Evolutionary conservation across 1,284 basidiomycete genomes (phyloP).

Genomic region (Ceratobasidium sp.): DNA sequence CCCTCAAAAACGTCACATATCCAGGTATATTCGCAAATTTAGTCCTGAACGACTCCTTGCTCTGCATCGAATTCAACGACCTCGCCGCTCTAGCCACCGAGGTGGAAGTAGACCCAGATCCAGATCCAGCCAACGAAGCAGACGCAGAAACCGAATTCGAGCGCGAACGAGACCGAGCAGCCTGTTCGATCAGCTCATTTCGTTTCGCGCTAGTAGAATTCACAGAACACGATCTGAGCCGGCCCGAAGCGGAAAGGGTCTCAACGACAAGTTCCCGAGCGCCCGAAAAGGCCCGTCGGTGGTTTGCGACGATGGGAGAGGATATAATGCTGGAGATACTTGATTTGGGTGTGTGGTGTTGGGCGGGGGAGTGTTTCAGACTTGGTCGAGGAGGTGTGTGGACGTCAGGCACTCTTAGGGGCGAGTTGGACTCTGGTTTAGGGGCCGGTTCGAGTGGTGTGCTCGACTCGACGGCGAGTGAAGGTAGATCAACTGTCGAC

Average conservation of each 20-base stretch:
- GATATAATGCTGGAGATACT: background rate
- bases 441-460: background rate
- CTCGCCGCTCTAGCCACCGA: background rate
- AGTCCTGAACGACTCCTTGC: slow-evolving; percentile 31
- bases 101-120: too few relatives aligned
- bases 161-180: slow-evolving; percentile 18
- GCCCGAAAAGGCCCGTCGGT: slow-evolving; percentile 33
- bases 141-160: slow-evolving; percentile 27
- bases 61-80: slow-evolving; percentile 27
- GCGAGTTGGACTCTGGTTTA: background rate
- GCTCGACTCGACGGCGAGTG: background rate
- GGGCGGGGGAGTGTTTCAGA: background rate
- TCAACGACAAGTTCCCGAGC: slow-evolving; percentile 10
- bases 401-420: background rate
- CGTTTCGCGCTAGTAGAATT: slow-evolving; percentile 3
- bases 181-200: slow-evolving; percentile 27
- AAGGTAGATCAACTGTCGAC: background rate
- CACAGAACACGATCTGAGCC: slow-evolving; percentile 23
- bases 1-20: slow-evolving; percentile 65
- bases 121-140: background rate
- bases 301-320: background rate
- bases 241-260: slow-evolving; percentile 6
- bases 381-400: background rate
- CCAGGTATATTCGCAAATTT: slow-evolving; percentile 45
- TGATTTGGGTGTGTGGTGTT: slow-evolving; percentile 14